phyloP scores from a whole-genome alignment of 148 eudicot genomes.

The Camellia granthamiana region DNA sequence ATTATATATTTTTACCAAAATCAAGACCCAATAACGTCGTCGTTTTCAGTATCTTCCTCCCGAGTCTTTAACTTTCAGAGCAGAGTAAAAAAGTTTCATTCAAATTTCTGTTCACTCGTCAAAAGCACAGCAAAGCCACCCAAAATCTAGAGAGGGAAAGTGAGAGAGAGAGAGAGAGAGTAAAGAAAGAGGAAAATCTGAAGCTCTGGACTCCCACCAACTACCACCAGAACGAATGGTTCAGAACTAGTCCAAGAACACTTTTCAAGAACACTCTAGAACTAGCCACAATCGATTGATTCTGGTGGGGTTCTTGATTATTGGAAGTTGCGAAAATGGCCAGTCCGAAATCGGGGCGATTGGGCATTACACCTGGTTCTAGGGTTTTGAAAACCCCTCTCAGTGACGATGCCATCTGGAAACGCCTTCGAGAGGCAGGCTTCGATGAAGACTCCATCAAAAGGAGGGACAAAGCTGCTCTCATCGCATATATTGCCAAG shows the following conservation, averaged over 20 bases:
- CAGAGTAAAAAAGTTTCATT: not conserved
- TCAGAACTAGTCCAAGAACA: not conserved
- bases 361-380: slow-evolving; percentile 38
- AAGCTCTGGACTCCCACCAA: not conserved
- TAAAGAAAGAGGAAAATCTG: not conserved
- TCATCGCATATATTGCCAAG: slow-evolving; percentile 82
- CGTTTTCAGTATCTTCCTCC: not conserved
- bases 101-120: not conserved
- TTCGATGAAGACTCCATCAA: slow-evolving; percentile 83
- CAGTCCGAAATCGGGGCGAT: slow-evolving; percentile 46
- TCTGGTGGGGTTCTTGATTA: slow-evolving; percentile 9
- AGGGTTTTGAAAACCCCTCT: slow-evolving; percentile 50
- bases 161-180: not conserved
- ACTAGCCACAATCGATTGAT: not conserved
- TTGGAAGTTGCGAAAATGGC: slow-evolving; percentile 37
- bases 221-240: not conserved
- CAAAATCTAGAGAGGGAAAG: not conserved
- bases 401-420: slow-evolving; percentile 74
- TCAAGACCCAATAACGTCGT: not conserved
- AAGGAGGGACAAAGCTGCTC: slow-evolving; percentile 85
- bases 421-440: slow-evolving; percentile 64
- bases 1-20: no score
- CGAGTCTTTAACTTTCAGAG: not conserved
- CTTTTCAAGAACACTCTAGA: not conserved
- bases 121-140: not conserved